Evolutionary conservation across 805 yeast species (phyloP).

Genomic region (Dipodascopsis uninucleata): DNA sequence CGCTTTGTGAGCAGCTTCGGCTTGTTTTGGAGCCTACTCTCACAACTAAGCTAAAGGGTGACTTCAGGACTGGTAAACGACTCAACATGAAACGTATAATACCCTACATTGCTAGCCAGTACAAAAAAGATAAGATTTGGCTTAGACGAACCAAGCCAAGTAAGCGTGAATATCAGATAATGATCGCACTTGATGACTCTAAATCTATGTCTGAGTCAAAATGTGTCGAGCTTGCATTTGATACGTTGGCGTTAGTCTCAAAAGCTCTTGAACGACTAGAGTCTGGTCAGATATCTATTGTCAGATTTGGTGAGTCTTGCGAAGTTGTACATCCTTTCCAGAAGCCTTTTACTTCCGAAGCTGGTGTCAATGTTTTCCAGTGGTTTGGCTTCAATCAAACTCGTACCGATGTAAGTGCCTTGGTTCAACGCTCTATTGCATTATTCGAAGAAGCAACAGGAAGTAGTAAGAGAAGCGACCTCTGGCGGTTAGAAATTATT

Average conservation of each 20-base stretch:
- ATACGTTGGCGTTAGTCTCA: constrained; percentile 87
- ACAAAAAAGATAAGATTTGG: constrained; percentile 98
- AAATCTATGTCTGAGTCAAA: constrained; percentile 95
- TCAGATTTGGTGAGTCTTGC: constrained; percentile 82
- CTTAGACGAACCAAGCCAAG: constrained; percentile 95
- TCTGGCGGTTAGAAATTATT: constrained; percentile 92
- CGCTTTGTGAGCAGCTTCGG: constrained; percentile 87
- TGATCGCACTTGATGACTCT: constrained; percentile 97
- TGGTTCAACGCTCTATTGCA: constrained; percentile 67
- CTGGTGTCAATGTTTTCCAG: constrained; percentile 80
- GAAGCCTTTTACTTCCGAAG: constrained; percentile 73
- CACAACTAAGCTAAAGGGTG: constrained; percentile 93
- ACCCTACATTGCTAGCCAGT: constrained; percentile 95
- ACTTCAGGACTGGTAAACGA: constrained; percentile 94
- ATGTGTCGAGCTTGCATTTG: constrained; percentile 87
- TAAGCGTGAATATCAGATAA: constrained; percentile 92
- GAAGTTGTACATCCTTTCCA: constrained; percentile 87
- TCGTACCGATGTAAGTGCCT: constrained; percentile 73
- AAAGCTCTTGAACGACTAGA: constrained; percentile 92
- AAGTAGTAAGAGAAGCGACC: constrained; percentile 48
- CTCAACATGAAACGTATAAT: constrained; percentile 96
- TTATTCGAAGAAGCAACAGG: constrained; percentile 62
- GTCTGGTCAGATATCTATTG: constrained; percentile 87
- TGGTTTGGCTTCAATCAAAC: constrained; percentile 89
- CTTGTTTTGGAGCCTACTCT: constrained; percentile 91